Base-by-base conservation (phyloP, 306 rosid species). In the Mimosa bimucronata region DNA sequence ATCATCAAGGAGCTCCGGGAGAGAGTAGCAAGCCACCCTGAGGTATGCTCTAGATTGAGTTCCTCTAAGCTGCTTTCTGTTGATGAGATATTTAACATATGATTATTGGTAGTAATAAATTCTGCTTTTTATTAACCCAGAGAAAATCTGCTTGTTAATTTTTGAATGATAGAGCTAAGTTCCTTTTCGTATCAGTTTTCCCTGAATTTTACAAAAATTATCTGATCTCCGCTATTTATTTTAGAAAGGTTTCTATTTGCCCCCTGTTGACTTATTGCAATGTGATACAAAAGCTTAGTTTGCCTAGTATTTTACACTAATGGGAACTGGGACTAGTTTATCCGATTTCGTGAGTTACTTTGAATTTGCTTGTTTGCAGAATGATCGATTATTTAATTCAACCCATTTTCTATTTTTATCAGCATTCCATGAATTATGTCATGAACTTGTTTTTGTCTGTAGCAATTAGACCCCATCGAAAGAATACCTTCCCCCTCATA, bases 1-100 rank as follows among this genome's bases (percentile, higher is more conserved):
- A 91, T 96, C 76, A 84, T 96, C 92, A 96, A 91, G 98, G 98
- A 90, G 72, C 99, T 96, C 71, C 90, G 92, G 18, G 98, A 93
- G 86, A 89, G 94, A 85, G 92, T 96, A 2, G 92, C 92, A 0
- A 88, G 86, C 82, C 82, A 93, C 85, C 88, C 98, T 3, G 99
- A 96, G 99, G 99, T 91, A 89, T 38, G 48, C 34, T 60, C 71
- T 44, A 53, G 29, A 62, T 73, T 50, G 73, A 77, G 75, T 26
- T 40, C 25, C 28, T 72, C 41, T 26, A 60, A 60, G 21, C 71
- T 44, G 11, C 48, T 70, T 44, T 58, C 31, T 7, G 12, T 77
- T 68, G 11, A 38, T 50, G 29, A 72, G 40, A 66, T 37, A 21
- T 38, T 19, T 34, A 31, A 8, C 40, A 31, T n/a, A n/a, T 21